phyloP scores from a whole-genome alignment of 768 basidiomycete species.

The Pholiota microspora region DNA sequence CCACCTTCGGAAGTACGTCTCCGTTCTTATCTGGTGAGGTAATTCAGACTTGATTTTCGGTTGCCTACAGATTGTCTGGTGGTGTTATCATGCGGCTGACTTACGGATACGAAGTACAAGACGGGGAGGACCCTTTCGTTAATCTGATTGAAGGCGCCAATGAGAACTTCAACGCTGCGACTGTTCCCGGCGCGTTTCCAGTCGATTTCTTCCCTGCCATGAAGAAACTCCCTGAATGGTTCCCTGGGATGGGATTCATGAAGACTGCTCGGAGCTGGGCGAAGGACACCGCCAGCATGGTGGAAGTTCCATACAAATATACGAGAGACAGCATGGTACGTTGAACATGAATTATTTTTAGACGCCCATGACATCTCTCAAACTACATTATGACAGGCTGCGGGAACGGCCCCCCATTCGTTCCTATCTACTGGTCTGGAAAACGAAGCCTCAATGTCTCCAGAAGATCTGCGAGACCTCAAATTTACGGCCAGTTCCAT shows the following conservation, averaged over 20 bases:
- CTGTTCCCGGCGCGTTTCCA: conserved; percentile 45
- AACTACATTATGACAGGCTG: conserved; percentile 25
- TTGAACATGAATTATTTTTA: not conserved
- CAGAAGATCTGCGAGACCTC: conserved; percentile 35
- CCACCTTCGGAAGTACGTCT: conserved; percentile 43
- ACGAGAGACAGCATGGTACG: conserved; percentile 47
- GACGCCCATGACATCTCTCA: not conserved
- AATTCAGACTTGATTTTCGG: not conserved
- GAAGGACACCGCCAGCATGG: conserved; percentile 34
- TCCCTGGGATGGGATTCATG: conserved; percentile 57
- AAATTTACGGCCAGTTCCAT: conserved; percentile 44
- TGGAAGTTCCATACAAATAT: conserved; percentile 41
- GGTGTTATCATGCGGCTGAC: conserved; percentile 52
- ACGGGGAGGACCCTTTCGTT: conserved; percentile 49
- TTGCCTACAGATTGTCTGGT: conserved; percentile 46
- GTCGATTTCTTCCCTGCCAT: conserved; percentile 44
- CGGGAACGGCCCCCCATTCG: conserved; percentile 39
- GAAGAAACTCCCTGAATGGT: conserved; percentile 50
- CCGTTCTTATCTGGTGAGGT: not conserved
- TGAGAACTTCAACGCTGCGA: conserved; percentile 48
- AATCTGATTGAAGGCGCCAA: conserved; percentile 49
- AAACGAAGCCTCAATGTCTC: conserved; percentile 28
- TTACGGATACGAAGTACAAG: conserved; percentile 56
- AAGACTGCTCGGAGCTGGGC: conserved; percentile 40
- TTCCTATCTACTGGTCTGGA: conserved; percentile 42